These are phyloP conservation scores for Symmetrospora coprosmae DNA, from an alignment of 768 basidiomycete species.

Conservation along the genomic window DNA sequence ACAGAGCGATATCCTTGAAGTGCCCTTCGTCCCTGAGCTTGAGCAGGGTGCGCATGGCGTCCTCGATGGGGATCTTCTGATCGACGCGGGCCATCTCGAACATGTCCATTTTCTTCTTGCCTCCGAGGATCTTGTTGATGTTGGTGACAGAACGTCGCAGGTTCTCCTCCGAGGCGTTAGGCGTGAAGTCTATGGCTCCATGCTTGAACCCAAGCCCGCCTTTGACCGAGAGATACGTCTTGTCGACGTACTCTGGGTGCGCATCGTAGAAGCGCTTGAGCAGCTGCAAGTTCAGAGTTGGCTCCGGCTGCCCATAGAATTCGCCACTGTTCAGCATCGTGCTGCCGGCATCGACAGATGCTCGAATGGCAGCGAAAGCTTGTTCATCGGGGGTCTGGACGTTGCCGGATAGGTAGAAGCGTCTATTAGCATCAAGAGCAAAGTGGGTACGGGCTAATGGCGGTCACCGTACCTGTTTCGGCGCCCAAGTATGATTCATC, in stretches of 20 bases:
- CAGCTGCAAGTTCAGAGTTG: slow-evolving; percentile 43
- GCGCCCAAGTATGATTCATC: slow-evolving; percentile 19
- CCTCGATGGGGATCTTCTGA: slow-evolving; percentile 42
- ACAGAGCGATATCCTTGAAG: slow-evolving; percentile 50
- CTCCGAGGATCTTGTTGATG: slow-evolving; percentile 41
- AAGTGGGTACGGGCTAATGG: neutral
- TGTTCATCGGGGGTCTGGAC: slow-evolving; percentile 45
- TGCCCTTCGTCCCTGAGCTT: slow-evolving; percentile 46
- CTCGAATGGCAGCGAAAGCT: slow-evolving; percentile 51
- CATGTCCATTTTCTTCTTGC: slow-evolving; percentile 49
- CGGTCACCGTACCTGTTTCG: neutral
- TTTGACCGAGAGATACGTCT: slow-evolving; percentile 45
- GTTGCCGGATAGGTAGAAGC: too few species aligned
- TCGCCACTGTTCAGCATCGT: slow-evolving; percentile 44
- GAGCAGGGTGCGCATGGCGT: slow-evolving; percentile 41
- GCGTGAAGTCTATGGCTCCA: slow-evolving; percentile 21
- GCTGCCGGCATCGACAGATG: slow-evolving; percentile 30
- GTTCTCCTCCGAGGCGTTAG: slow-evolving; percentile 36
- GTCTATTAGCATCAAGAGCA: neutral
- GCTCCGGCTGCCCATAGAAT: slow-evolving; percentile 46
- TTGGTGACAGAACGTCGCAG: slow-evolving; percentile 44
- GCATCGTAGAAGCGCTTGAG: slow-evolving; percentile 45
- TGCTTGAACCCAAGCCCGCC: slow-evolving; percentile 35
- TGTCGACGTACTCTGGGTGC: slow-evolving; percentile 41
- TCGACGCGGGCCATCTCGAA: slow-evolving; percentile 47